phyloP scores from a whole-genome alignment of 2,329 filamentous ascomycete genomes.

The Aureobasidium pullulans region DNA sequence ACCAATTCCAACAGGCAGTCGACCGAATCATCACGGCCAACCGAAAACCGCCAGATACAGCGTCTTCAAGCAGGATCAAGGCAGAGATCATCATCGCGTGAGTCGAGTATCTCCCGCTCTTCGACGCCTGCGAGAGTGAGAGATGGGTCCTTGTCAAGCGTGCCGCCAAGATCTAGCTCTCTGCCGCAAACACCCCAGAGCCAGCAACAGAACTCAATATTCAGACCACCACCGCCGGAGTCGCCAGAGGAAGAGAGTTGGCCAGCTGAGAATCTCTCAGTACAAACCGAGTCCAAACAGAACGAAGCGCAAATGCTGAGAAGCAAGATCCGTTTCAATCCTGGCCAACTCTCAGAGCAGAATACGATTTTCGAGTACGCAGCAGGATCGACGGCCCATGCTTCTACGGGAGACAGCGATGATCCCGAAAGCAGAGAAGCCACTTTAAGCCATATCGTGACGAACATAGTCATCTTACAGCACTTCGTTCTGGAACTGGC shows the following conservation, averaged over 20 bases:
- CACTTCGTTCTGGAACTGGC: constrained; percentile 44
- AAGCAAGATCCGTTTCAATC: not conserved
- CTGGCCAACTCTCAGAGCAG: not conserved
- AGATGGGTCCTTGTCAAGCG: not conserved
- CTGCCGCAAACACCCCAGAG: not conserved
- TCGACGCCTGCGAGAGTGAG: not conserved
- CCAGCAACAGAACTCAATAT: constrained; percentile 17
- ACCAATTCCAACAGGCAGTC: not conserved
- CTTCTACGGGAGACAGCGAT: constrained; percentile 16
- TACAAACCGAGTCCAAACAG: not conserved
- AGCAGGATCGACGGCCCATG: not conserved
- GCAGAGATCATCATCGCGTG: not conserved
- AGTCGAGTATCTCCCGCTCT: not conserved
- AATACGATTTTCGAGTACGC: not conserved
- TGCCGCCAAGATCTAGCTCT: constrained; percentile 8
- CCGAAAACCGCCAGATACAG: constrained; percentile 1
- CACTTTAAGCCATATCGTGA: constrained; percentile 42
- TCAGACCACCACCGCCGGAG: constrained; percentile 29
- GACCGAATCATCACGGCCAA: not conserved
- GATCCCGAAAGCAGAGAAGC: constrained; percentile 30
- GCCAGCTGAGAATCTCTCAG: not conserved
- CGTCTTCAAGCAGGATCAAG: constrained; percentile 1
- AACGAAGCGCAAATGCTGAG: constrained; percentile 4
- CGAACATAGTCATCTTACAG: constrained; percentile 44
- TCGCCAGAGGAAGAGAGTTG: constrained; percentile 10